phyloP scores from a whole-genome alignment of 2,329 filamentous ascomycete species.

The Sclerotinia glacialis region DNA sequence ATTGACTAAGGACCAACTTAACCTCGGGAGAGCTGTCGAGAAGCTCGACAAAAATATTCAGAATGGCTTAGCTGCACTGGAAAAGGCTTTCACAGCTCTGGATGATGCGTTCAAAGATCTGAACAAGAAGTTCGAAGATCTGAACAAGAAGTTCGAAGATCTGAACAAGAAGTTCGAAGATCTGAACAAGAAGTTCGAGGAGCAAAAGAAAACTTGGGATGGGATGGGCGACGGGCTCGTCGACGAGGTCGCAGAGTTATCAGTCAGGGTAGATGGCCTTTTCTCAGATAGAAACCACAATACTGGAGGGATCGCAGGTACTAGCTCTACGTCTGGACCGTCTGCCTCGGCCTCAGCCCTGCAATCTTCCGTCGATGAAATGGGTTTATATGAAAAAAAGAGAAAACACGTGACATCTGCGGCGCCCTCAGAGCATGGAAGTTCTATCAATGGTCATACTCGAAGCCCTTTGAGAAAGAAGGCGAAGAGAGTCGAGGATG shows the following conservation, averaged over 20 bases:
- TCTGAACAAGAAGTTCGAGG: background rate
- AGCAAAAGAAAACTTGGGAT: background rate
- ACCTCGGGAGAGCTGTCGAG: background rate
- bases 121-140: background rate
- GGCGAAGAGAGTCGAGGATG: background rate
- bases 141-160: background rate
- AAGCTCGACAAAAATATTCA: background rate
- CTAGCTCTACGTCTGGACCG: too few species aligned
- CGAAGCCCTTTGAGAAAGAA: constrained; percentile 4
- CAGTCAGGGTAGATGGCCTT: background rate
- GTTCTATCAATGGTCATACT: background rate
- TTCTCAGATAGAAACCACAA: background rate
- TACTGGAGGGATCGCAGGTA: background rate
- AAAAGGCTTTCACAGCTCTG: background rate
- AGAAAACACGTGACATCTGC: background rate
- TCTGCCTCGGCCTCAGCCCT: too few species aligned
- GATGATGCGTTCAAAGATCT: background rate
- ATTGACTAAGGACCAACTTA: background rate
- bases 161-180: background rate
- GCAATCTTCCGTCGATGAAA: background rate
- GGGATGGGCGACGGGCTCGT: background rate
- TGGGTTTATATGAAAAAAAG: background rate
- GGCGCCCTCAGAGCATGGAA: background rate
- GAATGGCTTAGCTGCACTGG: background rate
- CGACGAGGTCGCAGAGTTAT: background rate